These are phyloP conservation scores for Termitomyces sp. DNA, from an alignment of 768 basidiomycete genomes.

Conservation along the genomic window DNA sequence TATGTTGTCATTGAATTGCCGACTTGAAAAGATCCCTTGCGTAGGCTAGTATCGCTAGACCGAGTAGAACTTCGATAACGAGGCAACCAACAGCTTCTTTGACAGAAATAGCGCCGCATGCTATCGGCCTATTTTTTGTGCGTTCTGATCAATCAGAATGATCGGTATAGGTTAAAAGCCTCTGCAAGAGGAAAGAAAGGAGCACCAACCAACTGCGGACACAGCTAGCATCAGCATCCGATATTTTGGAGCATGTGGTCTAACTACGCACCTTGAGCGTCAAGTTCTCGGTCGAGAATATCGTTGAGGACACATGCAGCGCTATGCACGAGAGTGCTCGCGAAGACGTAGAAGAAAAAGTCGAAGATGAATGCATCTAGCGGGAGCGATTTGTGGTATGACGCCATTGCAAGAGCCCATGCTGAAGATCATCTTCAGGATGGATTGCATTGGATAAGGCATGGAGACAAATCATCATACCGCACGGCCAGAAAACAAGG, in stretches of 20 bases:
- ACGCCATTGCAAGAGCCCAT: slow-evolving; percentile 11
- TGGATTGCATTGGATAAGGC: too few relatives aligned
- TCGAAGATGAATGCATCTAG: not conserved
- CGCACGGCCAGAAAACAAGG: slow-evolving; percentile 13
- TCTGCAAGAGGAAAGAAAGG: not conserved
- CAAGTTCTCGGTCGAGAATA: slow-evolving; percentile 8
- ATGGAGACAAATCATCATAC: not conserved
- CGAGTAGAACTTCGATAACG: not conserved
- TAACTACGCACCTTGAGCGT: slow-evolving; percentile 4
- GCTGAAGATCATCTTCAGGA: not conserved
- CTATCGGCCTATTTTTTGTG: slow-evolving; percentile 31
- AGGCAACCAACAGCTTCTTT: slow-evolving; percentile 25
- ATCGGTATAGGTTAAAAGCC: not conserved
- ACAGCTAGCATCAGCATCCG: not conserved
- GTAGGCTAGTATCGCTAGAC: not conserved
- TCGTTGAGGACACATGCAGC: slow-evolving; percentile 13
- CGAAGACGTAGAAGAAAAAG: slow-evolving; percentile 1
- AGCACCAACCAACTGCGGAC: not conserved
- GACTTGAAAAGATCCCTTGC: slow-evolving; percentile 5
- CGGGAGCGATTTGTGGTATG: slow-evolving; percentile 1
- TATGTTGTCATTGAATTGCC: not conserved
- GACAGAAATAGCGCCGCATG: slow-evolving; percentile 26
- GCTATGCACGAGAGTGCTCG: slow-evolving; percentile 12
- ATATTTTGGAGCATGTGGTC: not conserved
- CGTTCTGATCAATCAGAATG: slow-evolving; percentile 22